These are phyloP conservation scores for Patellifolia procumbens DNA, from an alignment of 179 eudicot species.

Conservation along the genomic window DNA sequence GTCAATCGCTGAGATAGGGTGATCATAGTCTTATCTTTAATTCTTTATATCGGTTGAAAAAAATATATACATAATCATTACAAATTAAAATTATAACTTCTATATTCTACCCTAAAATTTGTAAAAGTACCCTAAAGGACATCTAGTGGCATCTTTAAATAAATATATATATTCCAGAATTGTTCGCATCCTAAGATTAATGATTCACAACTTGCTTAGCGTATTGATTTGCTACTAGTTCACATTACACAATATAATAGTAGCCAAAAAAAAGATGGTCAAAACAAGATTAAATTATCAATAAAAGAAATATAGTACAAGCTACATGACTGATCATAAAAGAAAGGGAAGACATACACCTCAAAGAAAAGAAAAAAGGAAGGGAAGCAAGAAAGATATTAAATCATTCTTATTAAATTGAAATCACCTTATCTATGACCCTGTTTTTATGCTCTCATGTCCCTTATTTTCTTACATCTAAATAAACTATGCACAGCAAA, in stretches of 20 bases:
- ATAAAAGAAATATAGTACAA: constrained; percentile 5
- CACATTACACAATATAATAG: not conserved
- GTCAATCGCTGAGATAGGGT: too few species aligned
- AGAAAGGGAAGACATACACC: too few species aligned
- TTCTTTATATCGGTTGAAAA: too few species aligned
- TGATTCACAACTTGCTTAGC: not conserved
- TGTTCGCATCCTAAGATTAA: constrained; percentile 16
- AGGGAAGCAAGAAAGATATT: not conserved
- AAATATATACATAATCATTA: not conserved
- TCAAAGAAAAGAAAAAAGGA: too few species aligned
- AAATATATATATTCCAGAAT: not conserved
- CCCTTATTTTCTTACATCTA: constrained; percentile 1
- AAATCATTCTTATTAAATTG: too few species aligned
- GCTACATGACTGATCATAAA: constrained; percentile 15
- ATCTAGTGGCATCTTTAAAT: not conserved
- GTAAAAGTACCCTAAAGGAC: not conserved
- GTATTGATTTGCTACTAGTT: not conserved
- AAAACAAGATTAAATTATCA: not conserved
- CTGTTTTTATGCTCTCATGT: constrained; percentile 19
- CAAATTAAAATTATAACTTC: not conserved
- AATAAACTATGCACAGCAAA: not conserved
- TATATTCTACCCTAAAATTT: not conserved
- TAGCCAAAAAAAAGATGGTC: not conserved
- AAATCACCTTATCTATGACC: constrained; percentile 21
- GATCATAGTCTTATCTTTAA: too few species aligned